These are phyloP conservation scores for Fusarium sp. DNA, from an alignment of 2,329 filamentous ascomycete genomes.

Conservation along the genomic window DNA sequence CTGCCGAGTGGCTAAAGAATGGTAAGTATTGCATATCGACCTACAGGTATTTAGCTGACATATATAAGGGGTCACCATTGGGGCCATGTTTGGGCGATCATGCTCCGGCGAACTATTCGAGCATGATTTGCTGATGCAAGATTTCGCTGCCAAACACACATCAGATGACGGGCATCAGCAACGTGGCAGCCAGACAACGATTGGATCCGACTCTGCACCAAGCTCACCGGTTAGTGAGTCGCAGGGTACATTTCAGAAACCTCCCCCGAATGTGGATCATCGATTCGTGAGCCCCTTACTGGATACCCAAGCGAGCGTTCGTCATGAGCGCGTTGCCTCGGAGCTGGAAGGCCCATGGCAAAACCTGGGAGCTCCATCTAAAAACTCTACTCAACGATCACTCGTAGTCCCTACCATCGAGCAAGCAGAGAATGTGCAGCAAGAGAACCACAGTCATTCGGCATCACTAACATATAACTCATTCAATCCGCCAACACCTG, in stretches of 20 bases:
- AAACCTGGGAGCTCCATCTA: background rate
- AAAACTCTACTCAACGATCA: background rate
- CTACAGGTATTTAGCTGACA: background rate
- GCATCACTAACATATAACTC: background rate
- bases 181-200: constrained; percentile 34
- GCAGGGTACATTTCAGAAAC: background rate
- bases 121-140: constrained; percentile 73
- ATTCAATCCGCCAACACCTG: background rate
- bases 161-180: background rate
- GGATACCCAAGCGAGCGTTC: constrained; percentile 13
- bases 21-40: constrained; percentile 42
- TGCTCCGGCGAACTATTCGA: constrained; percentile 72
- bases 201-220: constrained; percentile 6
- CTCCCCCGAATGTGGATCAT: background rate
- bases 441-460: background rate
- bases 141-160: constrained; percentile 4
- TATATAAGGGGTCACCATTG: constrained; percentile 67
- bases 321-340: background rate
- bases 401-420: background rate
- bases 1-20: constrained; percentile 69
- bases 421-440: background rate
- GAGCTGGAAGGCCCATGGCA: background rate
- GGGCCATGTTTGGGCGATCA: constrained; percentile 75
- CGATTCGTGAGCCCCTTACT: constrained; percentile 3
- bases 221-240: constrained; percentile 12